These are phyloP conservation scores for Ogataea paraovalis DNA, from an alignment of 805 yeast genomes.

Conservation along the genomic window DNA sequence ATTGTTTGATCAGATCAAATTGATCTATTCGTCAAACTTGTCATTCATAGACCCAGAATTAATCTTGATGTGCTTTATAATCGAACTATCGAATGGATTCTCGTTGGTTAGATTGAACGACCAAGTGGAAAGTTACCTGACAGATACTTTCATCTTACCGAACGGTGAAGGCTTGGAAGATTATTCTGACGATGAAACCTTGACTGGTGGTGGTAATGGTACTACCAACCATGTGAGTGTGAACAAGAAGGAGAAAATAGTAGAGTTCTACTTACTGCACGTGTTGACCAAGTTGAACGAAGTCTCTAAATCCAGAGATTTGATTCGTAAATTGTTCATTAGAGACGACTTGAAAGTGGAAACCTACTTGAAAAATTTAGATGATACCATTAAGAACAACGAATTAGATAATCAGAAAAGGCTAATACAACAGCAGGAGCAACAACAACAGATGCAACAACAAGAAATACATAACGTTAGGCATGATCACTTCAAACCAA, in stretches of 20 bases:
- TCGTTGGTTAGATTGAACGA: conserved; percentile 13
- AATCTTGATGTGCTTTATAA: conserved; percentile 27
- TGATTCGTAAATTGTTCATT: conserved; percentile 18
- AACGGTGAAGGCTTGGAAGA: conserved; percentile 13
- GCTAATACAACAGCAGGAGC: conserved; percentile 2
- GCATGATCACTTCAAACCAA: not conserved
- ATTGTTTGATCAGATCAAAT: conserved; percentile 17
- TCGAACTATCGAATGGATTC: conserved; percentile 28
- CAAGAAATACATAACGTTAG: not conserved
- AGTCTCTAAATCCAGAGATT: conserved; percentile 12
- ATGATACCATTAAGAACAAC: conserved; percentile 3
- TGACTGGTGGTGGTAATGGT: not conserved
- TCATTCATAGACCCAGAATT: conserved; percentile 23
- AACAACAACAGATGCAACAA: not conserved
- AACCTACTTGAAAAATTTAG: conserved; percentile 12
- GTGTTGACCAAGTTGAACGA: conserved; percentile 21
- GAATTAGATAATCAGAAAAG: conserved; percentile 3
- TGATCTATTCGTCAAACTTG: conserved; percentile 11
- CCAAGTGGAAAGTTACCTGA: conserved; percentile 25
- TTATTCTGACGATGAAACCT: not conserved
- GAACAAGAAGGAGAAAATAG: conserved; percentile 13
- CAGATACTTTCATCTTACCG: conserved; percentile 13
- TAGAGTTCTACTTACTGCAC: conserved; percentile 25
- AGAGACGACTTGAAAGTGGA: conserved; percentile 13
- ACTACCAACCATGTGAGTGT: conserved; percentile 1